A percentile compares a stretch with the other conserved stretches of the same genome.
These are phyloP conservation scores for Colletotrichum chlorophyti DNA, from an alignment of 2,329 filamentous ascomycete genomes.

Conservation along the genomic window DNA sequence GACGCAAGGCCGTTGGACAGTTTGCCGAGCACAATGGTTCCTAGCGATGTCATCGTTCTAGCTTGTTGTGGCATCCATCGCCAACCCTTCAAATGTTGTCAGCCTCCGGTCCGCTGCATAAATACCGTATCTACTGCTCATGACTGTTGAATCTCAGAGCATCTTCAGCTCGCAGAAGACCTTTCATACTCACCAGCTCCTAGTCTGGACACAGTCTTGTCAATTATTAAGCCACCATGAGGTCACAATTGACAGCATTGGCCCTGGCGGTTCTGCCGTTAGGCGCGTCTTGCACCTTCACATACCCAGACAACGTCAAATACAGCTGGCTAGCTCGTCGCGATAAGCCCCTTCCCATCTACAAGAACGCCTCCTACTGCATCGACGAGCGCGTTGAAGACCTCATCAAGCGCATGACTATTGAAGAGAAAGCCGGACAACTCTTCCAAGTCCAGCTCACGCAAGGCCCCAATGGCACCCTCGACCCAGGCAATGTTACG, in stretches of 20 bases:
- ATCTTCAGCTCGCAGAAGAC: too few relatives aligned
- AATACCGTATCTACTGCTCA: too few relatives aligned
- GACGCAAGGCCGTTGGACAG: slow-evolving; percentile 17
- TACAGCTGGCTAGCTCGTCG: not conserved
- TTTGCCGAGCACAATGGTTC: slow-evolving; percentile 6
- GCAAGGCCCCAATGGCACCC: slow-evolving; percentile 32
- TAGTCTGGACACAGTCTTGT: too few relatives aligned
- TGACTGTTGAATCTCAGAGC: too few relatives aligned
- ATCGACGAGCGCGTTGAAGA: slow-evolving; percentile 55
- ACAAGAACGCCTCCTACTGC: slow-evolving; percentile 42
- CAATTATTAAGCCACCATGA: not conserved
- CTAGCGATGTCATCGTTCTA: not conserved
- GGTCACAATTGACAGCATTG: not conserved
- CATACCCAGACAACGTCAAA: not conserved
- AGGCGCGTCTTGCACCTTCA: not conserved
- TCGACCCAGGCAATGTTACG: slow-evolving; percentile 14
- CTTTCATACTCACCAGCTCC: not conserved
- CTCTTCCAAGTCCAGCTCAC: slow-evolving; percentile 49
- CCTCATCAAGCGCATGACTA: slow-evolving; percentile 51
- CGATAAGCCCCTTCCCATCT: slow-evolving; percentile 14
- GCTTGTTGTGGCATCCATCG: not conserved
- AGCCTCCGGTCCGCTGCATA: not conserved
- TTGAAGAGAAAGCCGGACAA: slow-evolving; percentile 56
- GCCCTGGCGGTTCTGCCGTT: slow-evolving; percentile 2
- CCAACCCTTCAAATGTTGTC: too few relatives aligned